Evolutionary conservation across 352 stramenopile genomes (phyloP), one percentile per base, ranked within the genome.

Genomic region (Phytophthora sp.): DNA sequence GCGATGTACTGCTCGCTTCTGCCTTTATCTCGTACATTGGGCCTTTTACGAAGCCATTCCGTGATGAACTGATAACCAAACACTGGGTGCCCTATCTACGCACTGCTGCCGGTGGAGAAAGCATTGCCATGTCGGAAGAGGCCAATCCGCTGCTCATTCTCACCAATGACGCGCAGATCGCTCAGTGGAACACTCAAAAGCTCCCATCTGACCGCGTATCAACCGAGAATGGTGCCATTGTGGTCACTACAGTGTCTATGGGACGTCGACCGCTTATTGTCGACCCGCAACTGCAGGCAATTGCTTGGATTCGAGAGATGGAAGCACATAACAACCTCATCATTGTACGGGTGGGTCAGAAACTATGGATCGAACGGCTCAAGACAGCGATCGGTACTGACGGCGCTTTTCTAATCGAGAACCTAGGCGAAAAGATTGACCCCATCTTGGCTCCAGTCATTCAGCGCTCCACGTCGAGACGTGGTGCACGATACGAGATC

Each of bases 11-110:
- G 4, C 71, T 98, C 6, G 93, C 93, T 6, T 96, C 91, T 9
- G 91, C 93, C 9, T 98, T 98, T 69, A 98, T 98, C 64, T 98
- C 91, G 42, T 98, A 98, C 72, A 96, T 98, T 45, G 95, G 95
- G 0, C 95, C 95, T 2, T 98, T 98, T 66, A 98, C 94, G 2
- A 98, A 98, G 57, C 80, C 86, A 0, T 98, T 98, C 73, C 89
- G 95, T 21, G 91, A 98, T 60, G 89, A 97, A 51, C 80, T 98
- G 5, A 96, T 98, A 57, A 92, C 91, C 68, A 93, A 97, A 46
- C 84, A 97, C 59, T 98, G 96, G 87, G 82, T 97, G 8, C 91
- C 91, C 3, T 98, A 91, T 57, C 60, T 98, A 13, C 70, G 83
- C 4, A 96, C 94, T 63, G 92, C 93, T 9, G 89, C 93, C 0